A percentile compares a stretch with the other conserved stretches of the same genome.
Evolutionary conservation across 1,139 yeast genomes (phyloP).

Genomic region (Magnusiomyces tetraspermus): DNA sequence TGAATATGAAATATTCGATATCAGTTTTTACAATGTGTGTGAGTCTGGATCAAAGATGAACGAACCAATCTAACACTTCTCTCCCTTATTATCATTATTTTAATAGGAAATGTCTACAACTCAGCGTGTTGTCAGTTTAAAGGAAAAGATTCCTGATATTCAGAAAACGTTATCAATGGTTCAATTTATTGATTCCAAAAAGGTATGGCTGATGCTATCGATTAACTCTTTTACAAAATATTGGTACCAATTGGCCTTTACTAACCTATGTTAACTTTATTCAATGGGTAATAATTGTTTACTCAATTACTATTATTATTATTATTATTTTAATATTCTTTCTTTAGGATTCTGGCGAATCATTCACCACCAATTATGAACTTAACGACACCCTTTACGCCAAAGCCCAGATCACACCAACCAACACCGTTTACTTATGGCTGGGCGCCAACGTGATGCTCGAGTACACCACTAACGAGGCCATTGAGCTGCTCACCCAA

Average conservation of each 20-base stretch:
- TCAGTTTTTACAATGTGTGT: too few species aligned
- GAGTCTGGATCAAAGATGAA: too few species aligned
- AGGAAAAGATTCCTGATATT: conserved; percentile 79
- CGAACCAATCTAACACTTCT: too few species aligned
- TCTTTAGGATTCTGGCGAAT: conserved; percentile 34
- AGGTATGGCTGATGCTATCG: too few species aligned
- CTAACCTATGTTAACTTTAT: conserved; percentile 1
- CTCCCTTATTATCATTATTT: too few species aligned
- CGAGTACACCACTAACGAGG: conserved; percentile 87
- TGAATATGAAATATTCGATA: too few species aligned
- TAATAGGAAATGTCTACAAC: conserved; percentile 49
- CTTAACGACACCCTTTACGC: conserved; percentile 87
- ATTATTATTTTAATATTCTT: conserved; percentile 9
- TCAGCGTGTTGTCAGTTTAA: conserved; percentile 57
- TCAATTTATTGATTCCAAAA: conserved; percentile 44
- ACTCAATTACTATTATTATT: not conserved
- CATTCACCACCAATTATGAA: conserved; percentile 68
- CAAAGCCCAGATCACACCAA: conserved; percentile 58
- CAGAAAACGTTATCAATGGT: conserved; percentile 73
- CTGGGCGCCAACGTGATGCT: conserved; percentile 94
- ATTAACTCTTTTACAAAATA: too few species aligned
- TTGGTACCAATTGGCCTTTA: not conserved
- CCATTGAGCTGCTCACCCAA: conserved; percentile 54
- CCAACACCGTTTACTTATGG: conserved; percentile 74
- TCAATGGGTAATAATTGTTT: not conserved